Conservation (phyloP, 2,329 filamentous ascomycete species). For the Ceratocystis eucalypticola region DNA sequence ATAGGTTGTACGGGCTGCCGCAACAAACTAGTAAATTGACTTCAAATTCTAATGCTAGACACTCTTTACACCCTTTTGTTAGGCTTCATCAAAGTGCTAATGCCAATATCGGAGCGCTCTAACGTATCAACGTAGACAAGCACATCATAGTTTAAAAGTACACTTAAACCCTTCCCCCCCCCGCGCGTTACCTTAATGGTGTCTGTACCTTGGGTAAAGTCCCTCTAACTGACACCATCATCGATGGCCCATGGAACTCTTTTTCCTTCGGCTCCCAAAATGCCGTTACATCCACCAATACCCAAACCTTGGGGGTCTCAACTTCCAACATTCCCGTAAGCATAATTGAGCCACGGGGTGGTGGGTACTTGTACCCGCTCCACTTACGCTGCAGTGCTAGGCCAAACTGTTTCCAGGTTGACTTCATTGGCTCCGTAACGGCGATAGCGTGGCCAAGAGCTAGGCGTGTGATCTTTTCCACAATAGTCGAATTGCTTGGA, state of each 20-base stretch:
- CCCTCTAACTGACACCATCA: conserved; percentile 14
- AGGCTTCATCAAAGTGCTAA: too few species aligned
- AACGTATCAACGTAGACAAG: not conserved
- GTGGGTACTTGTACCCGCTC: conserved; percentile 27
- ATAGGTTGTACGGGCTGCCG: too few species aligned
- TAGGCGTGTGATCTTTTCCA: conserved; percentile 19
- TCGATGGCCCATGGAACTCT: conserved; percentile 24
- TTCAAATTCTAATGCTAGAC: too few species aligned
- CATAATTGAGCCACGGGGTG: conserved; percentile 34
- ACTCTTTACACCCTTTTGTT: too few species aligned
- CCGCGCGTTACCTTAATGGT: conserved; percentile 6
- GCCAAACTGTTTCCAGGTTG: conserved; percentile 18
- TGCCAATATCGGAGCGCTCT: not conserved
- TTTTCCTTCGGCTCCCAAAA: conserved; percentile 38
- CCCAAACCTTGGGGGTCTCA: conserved; percentile 27
- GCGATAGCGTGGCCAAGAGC: conserved; percentile 19
- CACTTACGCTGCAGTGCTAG: conserved; percentile 26
- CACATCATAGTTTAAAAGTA: not conserved
- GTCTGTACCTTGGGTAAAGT: conserved; percentile 21
- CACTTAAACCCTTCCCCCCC: not conserved
- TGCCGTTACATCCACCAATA: conserved; percentile 34
- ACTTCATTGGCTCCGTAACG: conserved; percentile 20
- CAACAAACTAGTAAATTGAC: too few species aligned
- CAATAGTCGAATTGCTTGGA: conserved; percentile 4
- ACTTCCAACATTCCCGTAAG: conserved; percentile 37